Conservation (phyloP, 1,284 basidiomycete genomes). For the Papiliotrema flavescens region DNA sequence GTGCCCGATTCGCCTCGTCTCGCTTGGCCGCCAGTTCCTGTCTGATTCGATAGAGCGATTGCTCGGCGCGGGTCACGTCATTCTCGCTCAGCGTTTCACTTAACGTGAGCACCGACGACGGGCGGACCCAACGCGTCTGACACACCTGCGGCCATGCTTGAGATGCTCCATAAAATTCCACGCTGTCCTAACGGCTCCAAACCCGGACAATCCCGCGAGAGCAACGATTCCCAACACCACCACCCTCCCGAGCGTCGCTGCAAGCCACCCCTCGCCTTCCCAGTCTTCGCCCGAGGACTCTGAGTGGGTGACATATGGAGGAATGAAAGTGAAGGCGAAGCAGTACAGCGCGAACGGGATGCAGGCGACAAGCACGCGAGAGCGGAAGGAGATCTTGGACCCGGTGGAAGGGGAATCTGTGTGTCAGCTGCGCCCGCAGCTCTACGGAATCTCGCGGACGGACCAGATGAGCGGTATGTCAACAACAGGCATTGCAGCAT, state of each 20-base stretch:
- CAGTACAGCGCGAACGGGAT: slow-evolving; percentile 46
- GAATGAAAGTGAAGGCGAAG: slow-evolving; percentile 47
- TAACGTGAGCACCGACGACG: background rate
- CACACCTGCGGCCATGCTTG: slow-evolving; percentile 29
- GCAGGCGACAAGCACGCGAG: slow-evolving; percentile 39
- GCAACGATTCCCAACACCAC: slow-evolving; percentile 47
- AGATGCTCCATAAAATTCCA: slow-evolving; percentile 44
- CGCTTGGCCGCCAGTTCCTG: slow-evolving; percentile 42
- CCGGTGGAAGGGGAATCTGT: background rate
- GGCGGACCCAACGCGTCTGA: too few species aligned
- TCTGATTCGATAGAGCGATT: slow-evolving; percentile 44
- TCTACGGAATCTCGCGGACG: background rate
- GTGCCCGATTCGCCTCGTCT: slow-evolving; percentile 29
- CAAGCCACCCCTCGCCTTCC: slow-evolving; percentile 44
- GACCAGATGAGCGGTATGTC: slow-evolving; percentile 45
- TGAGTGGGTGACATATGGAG: slow-evolving; percentile 39
- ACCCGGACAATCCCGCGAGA: slow-evolving; percentile 45
- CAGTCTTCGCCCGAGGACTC: slow-evolving; percentile 25
- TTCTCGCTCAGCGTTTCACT: slow-evolving; percentile 26
- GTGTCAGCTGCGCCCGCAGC: background rate
- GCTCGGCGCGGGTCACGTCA: slow-evolving; percentile 41
- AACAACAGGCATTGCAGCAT: slow-evolving; percentile 46
- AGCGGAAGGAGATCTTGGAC: slow-evolving; percentile 20
- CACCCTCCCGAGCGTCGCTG: slow-evolving; percentile 43
- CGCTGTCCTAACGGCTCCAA: slow-evolving; percentile 45